Evolutionary conservation across 495 filamentous ascomycete species (phyloP).

Genomic region (Talaromyces stipitatus): DNA sequence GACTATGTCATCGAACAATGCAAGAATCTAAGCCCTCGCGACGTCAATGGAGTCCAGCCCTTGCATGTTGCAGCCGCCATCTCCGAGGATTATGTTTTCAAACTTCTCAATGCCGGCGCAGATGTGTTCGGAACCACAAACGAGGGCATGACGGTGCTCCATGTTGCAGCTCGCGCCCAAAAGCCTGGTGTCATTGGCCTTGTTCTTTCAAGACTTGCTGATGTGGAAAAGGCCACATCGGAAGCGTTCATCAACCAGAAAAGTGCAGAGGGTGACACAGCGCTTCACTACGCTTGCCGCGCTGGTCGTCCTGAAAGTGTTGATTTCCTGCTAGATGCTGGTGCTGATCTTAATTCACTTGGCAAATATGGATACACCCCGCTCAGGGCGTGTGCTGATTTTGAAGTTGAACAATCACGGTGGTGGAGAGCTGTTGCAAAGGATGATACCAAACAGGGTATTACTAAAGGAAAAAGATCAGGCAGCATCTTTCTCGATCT

Average conservation of each 20-base stretch:
- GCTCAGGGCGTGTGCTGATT: conserved; percentile 1
- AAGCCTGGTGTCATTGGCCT: conserved; percentile 10
- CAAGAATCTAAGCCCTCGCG: conserved; percentile 5
- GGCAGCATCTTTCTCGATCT: not conserved
- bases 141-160: conserved; percentile 15
- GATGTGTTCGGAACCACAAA: conserved; percentile 7
- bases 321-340: conserved; percentile 9
- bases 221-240: not conserved
- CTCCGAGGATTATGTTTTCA: conserved; percentile 10
- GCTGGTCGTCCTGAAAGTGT: conserved; percentile 14
- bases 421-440: not conserved
- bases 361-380: conserved; percentile 5
- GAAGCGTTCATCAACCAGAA: conserved; percentile 9
- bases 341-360: conserved; percentile 7
- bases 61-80: conserved; percentile 14
- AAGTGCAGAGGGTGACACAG: conserved; percentile 8
- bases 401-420: not conserved
- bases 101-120: conserved; percentile 13
- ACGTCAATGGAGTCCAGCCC: conserved; percentile 11
- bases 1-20: conserved; percentile 9
- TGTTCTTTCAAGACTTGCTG: conserved; percentile 1
- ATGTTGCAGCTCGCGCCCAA: conserved; percentile 13
- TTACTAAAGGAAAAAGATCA: not conserved
- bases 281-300: conserved; percentile 15
- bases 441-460: not conserved